Evolutionary conservation across 2,329 filamentous ascomycete species (phyloP), one percentile per base, ranked within the genome.

Genomic region (Epichloe glyceriae): DNA sequence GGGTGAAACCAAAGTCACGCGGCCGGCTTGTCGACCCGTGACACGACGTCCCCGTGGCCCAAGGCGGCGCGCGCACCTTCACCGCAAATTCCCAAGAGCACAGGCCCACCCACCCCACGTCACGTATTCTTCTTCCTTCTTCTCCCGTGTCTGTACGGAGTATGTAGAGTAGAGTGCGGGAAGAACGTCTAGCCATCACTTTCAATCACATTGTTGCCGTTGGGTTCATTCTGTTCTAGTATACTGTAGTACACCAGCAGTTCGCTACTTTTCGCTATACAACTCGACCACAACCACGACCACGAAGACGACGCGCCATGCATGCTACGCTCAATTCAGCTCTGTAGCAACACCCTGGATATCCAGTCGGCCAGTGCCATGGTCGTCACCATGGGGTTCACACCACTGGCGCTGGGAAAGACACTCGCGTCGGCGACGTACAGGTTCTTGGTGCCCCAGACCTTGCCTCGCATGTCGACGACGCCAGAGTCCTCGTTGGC

Each of bases 371-470:
- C 73, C 58, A 86, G 75, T 1, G 79, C 79, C 86, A 90, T 88
- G 52, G 72, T 75, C 12, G 85, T 88, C 42, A 89, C 71, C 86
- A 91, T 90, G 12, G 86, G 86, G 63, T 90, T 90, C 33, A 89
- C 85, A 1, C 86, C 86, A 62, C 80, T 87, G 11, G 85, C 85
- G 51, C 78, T 83, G 1, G 85, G 86, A 54, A 90, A 85, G 11
- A 88, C 81, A 62, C 83, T 88, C 43, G 84, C 80, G 64, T 91
- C 86, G 10, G 82, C 79, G 17, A 90, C 79, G 61, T 80, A 88
- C 58, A 90, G 60, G 0, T 75, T 77, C 58, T 80, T 68, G 0
- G 71, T 73, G 1, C 78, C 84, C 83, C 84, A 90, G 6, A 88
- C 79, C 54, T 64, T 70, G 2, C 81, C 80, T 53, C 64, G 67